Conservation (phyloP, 176 grass and related monocot species). For the Saccharum officinarum region DNA sequence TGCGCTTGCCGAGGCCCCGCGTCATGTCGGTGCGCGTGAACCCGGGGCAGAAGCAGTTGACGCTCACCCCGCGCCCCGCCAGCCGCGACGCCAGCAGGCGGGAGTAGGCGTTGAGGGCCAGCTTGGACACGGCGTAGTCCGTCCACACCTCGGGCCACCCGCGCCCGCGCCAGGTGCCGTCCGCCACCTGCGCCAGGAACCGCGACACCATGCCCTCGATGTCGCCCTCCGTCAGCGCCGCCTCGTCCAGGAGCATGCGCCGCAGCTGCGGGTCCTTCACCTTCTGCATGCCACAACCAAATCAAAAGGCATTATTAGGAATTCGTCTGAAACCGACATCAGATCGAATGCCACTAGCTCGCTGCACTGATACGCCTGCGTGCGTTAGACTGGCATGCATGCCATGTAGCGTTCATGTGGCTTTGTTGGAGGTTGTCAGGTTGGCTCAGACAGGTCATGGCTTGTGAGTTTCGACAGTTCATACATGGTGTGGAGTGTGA, state of each 20-base stretch:
- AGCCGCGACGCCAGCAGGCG: conserved; percentile 64
- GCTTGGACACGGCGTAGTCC: conserved; percentile 94
- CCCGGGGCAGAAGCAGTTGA: conserved; percentile 96
- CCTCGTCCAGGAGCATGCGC: conserved; percentile 61
- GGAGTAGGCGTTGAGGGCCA: conserved; percentile 88
- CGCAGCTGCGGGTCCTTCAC: conserved; percentile 41
- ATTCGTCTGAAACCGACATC: no score
- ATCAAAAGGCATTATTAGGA: neutral
- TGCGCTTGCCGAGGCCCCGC: conserved; percentile 49
- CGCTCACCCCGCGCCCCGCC: conserved; percentile 52
- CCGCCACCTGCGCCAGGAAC: conserved; percentile 75
- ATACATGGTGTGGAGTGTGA: neutral
- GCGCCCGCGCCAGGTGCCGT: conserved; percentile 59
- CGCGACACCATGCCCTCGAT: conserved; percentile 61
- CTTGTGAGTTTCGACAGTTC: neutral
- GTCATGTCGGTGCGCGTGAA: conserved; percentile 95
- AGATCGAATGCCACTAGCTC: no score
- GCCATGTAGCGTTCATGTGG: neutral
- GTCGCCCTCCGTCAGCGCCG: conserved; percentile 45
- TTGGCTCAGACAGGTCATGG: neutral
- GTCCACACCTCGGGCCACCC: conserved; percentile 97
- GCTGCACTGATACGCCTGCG: no score
- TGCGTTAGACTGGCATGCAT: no score
- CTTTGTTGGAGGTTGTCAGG: neutral
- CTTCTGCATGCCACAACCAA: conserved; percentile 43